These are phyloP conservation scores for Cardiospermum halicacabum DNA, from an alignment of 345 rosid genomes.

Conservation along the genomic window DNA sequence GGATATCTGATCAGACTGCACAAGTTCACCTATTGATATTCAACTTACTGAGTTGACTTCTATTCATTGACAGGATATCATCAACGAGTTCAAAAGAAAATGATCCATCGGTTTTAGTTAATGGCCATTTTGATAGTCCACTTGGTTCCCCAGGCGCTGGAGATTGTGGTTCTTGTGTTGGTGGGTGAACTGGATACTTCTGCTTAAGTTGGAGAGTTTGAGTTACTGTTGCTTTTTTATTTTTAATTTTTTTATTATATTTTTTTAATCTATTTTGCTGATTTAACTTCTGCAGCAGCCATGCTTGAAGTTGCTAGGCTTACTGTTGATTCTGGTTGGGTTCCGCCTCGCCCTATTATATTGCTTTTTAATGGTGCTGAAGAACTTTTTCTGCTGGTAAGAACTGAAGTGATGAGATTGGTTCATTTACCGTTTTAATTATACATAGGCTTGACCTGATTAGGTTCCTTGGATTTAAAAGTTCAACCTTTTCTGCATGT, in stretches of 20 bases:
- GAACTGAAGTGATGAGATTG: background rate
- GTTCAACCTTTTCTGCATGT: background rate
- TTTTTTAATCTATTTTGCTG: conserved; percentile 15
- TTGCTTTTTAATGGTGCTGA: conserved; percentile 96
- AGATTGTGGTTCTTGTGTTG: conserved; percentile 96
- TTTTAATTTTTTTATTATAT: too few relatives aligned
- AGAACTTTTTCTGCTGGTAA: conserved; percentile 90
- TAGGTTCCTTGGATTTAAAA: conserved; percentile 6
- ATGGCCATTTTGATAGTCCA: conserved; percentile 94
- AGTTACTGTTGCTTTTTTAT: conserved; percentile 7
- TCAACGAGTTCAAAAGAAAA: conserved; percentile 53
- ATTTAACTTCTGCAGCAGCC: conserved; percentile 57
- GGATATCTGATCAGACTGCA: conserved; percentile 1
- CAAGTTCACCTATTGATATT: background rate
- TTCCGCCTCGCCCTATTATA: conserved; percentile 76
- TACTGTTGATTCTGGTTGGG: conserved; percentile 76
- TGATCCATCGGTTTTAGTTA: conserved; percentile 77
- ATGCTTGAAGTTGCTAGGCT: conserved; percentile 87
- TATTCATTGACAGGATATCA: conserved; percentile 58
- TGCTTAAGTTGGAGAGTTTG: background rate
- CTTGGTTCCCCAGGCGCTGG: conserved; percentile 97
- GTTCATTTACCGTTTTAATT: background rate
- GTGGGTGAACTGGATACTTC: conserved; percentile 35
- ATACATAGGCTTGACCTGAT: background rate
- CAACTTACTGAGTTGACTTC: conserved; percentile 12